A percentile compares a stretch with the other conserved stretches of the same genome.
phyloP scores from a whole-genome alignment of 176 grass and related monocot species.

The Leersia perrieri region DNA sequence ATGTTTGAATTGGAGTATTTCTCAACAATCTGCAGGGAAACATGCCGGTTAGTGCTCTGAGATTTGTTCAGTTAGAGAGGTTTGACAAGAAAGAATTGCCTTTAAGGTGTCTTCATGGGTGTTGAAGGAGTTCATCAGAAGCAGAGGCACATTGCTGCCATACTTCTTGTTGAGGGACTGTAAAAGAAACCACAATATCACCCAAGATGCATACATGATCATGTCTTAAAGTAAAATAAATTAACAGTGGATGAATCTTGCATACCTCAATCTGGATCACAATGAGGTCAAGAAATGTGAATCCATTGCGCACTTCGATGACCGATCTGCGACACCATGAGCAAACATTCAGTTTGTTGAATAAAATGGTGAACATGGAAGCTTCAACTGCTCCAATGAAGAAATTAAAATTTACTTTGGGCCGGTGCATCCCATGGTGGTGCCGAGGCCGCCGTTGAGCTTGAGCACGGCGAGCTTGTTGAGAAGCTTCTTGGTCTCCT shows the following conservation, averaged over 20 bases:
- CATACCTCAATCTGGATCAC: conserved; percentile 91
- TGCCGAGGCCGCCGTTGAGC: conserved; percentile 88
- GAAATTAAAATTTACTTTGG: conserved; percentile 84
- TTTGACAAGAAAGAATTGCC: conserved; percentile 26
- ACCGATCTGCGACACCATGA: conserved; percentile 49
- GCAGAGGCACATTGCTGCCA: conserved; percentile 87
- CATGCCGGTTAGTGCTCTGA: background rate
- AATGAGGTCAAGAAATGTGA: conserved; percentile 93
- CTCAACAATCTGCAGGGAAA: conserved; percentile 68
- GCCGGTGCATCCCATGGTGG: conserved; percentile 92
- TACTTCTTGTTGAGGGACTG: conserved; percentile 94
- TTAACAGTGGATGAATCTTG: background rate
- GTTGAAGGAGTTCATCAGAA: conserved; percentile 99
- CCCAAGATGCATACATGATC: background rate
- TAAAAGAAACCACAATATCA: background rate
- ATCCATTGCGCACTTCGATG: conserved; percentile 92
- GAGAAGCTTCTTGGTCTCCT: conserved; percentile 74
- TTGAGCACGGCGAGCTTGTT: conserved; percentile 94
- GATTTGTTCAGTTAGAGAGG: background rate
- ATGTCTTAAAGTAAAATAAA: background rate
- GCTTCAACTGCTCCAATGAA: background rate
- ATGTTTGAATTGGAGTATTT: conserved; percentile 79
- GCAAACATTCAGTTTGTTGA: background rate
- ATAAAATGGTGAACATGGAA: background rate
- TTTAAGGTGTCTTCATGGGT: conserved; percentile 91